Percentiles rank a stretch among this genome's conserved stretches.
Evolutionary conservation across 2,329 filamentous ascomycete genomes (phyloP).

Genomic region (Scedosporium dehoogii): DNA sequence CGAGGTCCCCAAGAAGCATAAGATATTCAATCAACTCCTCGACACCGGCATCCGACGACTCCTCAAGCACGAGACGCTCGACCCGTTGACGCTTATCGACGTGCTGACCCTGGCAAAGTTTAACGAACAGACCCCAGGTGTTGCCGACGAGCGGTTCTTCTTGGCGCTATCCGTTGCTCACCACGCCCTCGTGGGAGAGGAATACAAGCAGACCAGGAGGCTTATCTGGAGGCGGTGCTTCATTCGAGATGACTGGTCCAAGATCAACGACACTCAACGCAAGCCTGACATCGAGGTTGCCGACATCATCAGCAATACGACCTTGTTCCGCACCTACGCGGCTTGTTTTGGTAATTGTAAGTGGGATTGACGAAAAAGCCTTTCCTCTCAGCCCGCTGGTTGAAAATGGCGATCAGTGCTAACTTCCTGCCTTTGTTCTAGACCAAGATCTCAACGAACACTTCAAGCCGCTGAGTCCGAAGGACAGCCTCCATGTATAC

Average conservation of each 20-base stretch:
- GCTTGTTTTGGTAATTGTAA: slow-evolving; percentile 57
- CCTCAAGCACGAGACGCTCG: slow-evolving; percentile 61
- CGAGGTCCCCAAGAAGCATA: slow-evolving; percentile 46
- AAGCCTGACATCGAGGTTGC: slow-evolving; percentile 62
- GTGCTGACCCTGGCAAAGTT: slow-evolving; percentile 64
- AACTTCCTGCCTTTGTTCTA: neutral
- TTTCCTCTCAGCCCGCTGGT: neutral
- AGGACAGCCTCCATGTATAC: slow-evolving; percentile 48
- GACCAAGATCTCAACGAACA: slow-evolving; percentile 21
- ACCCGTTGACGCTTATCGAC: slow-evolving; percentile 57
- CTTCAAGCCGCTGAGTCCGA: slow-evolving; percentile 37
- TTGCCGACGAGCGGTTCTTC: slow-evolving; percentile 51
- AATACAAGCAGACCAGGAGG: slow-evolving; percentile 46
- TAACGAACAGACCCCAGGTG: neutral
- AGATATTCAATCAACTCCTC: slow-evolving; percentile 61
- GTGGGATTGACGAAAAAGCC: slow-evolving; percentile 17
- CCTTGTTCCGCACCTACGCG: slow-evolving; percentile 57
- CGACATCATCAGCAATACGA: slow-evolving; percentile 52
- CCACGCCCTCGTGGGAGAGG: slow-evolving; percentile 43
- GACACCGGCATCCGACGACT: slow-evolving; percentile 60
- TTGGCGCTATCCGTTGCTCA: slow-evolving; percentile 56
- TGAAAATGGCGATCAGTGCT: neutral
- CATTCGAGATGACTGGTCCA: slow-evolving; percentile 75
- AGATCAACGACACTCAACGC: slow-evolving; percentile 66
- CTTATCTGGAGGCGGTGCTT: slow-evolving; percentile 83